Percentiles rank a stretch among this genome's conserved stretches.
phyloP scores from a whole-genome alignment of 345 rosid species.

The Toxicodendron radicans region DNA sequence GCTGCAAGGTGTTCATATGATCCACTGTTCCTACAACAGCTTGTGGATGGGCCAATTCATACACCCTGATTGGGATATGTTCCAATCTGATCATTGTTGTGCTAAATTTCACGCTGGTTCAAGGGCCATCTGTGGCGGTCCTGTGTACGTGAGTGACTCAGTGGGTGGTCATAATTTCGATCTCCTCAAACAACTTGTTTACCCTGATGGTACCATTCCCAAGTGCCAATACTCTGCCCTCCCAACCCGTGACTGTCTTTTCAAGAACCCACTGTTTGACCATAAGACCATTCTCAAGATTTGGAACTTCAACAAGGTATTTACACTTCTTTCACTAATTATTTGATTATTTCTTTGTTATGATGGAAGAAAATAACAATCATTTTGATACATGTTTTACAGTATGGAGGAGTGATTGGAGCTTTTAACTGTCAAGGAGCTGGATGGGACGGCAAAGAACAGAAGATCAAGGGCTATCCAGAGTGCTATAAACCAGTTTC shows the following conservation, averaged over 20 bases:
- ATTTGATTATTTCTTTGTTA: not conserved
- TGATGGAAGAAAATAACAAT: no score
- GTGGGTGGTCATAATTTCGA: conserved; percentile 70
- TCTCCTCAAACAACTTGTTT: conserved; percentile 67
- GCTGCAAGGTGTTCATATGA: conserved; percentile 90
- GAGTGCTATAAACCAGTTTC: conserved; percentile 66
- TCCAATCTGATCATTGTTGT: conserved; percentile 84
- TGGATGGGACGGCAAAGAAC: conserved; percentile 72
- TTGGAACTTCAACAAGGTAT: conserved; percentile 88
- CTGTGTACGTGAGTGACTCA: conserved; percentile 76
- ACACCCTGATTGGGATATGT: conserved; percentile 98
- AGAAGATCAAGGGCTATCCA: conserved; percentile 53
- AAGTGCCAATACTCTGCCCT: conserved; percentile 75
- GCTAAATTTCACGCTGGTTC: conserved; percentile 89
- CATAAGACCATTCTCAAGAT: conserved; percentile 68
- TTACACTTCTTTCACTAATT: not conserved
- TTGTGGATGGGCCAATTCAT: conserved; percentile 90
- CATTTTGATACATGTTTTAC: not conserved
- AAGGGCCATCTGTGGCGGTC: conserved; percentile 89
- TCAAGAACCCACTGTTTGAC: conserved; percentile 81
- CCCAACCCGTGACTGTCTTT: conserved; percentile 85
- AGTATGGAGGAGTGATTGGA: conserved; percentile 89
- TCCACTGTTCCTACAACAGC: conserved; percentile 92
- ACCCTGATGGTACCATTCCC: conserved; percentile 81
- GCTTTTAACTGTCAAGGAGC: conserved; percentile 97